phyloP scores from a whole-genome alignment of 495 filamentous ascomycete genomes.

The Aspergillus olivimuriae region DNA sequence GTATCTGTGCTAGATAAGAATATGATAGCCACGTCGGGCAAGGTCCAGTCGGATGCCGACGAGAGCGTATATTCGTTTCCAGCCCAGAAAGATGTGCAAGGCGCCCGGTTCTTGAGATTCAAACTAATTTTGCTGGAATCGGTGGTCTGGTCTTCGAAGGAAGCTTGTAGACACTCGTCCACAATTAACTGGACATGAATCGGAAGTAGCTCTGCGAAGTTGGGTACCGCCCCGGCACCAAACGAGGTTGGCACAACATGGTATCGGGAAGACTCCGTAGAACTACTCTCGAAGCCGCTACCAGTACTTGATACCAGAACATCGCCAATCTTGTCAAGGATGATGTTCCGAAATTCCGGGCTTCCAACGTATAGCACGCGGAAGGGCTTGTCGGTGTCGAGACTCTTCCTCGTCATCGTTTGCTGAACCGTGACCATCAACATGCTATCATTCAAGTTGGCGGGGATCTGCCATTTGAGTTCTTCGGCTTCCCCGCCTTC shows the following conservation, averaged over 20 bases:
- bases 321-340: constrained; percentile 69
- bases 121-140: constrained; percentile 45
- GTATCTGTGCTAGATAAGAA: constrained; percentile 56
- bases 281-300: constrained; percentile 34
- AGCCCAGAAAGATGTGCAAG: constrained; percentile 39
- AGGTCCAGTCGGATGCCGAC: constrained; percentile 49
- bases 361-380: constrained; percentile 65
- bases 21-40: constrained; percentile 67
- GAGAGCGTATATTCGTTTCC: constrained; percentile 42
- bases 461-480: constrained; percentile 35
- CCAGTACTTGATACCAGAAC: constrained; percentile 50
- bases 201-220: constrained; percentile 64
- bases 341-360: constrained; percentile 54
- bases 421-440: constrained; percentile 58
- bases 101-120: constrained; percentile 50
- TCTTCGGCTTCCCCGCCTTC: constrained; percentile 45
- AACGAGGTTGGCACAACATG: constrained; percentile 73
- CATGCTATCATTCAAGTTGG: constrained; percentile 21
- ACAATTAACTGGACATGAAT: constrained; percentile 71
- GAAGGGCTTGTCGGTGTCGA: constrained; percentile 60
- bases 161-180: constrained; percentile 60
- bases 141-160: constrained; percentile 32
- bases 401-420: constrained; percentile 60
- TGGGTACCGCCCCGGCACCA: constrained; percentile 47
- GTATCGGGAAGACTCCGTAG: constrained; percentile 54